Evolutionary conservation across 2,329 filamentous ascomycete species (phyloP).

Genomic region (Phialophora tarda): DNA sequence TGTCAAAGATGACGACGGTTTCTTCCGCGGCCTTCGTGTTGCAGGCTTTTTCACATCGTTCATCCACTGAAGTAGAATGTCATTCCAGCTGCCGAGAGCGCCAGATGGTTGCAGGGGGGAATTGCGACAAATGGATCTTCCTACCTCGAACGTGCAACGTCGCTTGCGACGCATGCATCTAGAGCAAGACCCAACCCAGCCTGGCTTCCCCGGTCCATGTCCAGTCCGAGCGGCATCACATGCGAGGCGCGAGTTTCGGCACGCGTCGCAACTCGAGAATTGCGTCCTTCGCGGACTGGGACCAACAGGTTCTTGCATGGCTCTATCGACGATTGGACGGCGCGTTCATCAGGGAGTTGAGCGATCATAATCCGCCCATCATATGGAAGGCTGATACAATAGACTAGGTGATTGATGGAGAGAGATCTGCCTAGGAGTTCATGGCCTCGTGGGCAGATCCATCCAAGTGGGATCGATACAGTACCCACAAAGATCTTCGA

Average conservation of each 20-base stretch:
- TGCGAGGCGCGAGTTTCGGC: slow-evolving; percentile 14
- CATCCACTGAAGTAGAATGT: slow-evolving; percentile 25
- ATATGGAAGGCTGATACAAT: neutral
- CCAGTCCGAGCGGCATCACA: slow-evolving; percentile 22
- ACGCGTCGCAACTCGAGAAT: slow-evolving; percentile 19
- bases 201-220: slow-evolving; percentile 33
- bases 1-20: slow-evolving; percentile 5
- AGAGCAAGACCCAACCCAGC: slow-evolving; percentile 36
- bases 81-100: neutral
- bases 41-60: slow-evolving; percentile 20
- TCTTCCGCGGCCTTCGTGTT: slow-evolving; percentile 13
- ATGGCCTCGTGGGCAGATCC: neutral
- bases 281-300: slow-evolving; percentile 15
- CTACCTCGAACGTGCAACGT: slow-evolving; percentile 36
- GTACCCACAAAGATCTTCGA: neutral
- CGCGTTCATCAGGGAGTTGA: neutral
- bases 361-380: neutral
- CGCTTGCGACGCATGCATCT: slow-evolving; percentile 38
- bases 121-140: slow-evolving; percentile 11
- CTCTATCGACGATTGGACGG: neutral
- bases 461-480: neutral
- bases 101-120: neutral
- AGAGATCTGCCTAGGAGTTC: neutral
- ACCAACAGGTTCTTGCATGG: slow-evolving; percentile 2
- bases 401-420: neutral